A percentile compares a stretch with the other conserved stretches of the same genome.
Conservation (phyloP, 371 early-diverging fungal species). For the Mucor lusitanicus region DNA sequence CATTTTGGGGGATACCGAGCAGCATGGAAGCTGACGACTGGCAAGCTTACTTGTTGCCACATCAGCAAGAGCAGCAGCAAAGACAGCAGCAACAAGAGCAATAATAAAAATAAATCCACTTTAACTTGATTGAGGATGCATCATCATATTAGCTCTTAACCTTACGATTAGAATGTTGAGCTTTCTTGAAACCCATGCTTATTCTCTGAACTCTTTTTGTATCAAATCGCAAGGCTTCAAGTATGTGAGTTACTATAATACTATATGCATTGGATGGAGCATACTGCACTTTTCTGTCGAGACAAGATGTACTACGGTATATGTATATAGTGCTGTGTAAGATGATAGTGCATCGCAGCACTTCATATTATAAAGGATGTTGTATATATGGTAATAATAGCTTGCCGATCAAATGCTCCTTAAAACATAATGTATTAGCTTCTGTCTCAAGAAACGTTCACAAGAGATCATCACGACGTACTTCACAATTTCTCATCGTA, state of each 20-base stretch:
- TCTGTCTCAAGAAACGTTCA: background rate
- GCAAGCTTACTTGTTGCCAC: conserved; percentile 30
- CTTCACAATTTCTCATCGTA: background rate
- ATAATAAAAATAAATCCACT: background rate
- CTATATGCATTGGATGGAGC: too few species aligned
- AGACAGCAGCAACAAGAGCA: background rate
- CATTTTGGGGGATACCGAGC: conserved; percentile 50
- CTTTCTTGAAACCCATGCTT: background rate
- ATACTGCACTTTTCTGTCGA: too few species aligned
- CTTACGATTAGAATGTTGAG: background rate
- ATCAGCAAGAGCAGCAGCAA: conserved; percentile 4
- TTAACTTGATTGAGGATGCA: background rate
- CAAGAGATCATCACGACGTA: background rate
- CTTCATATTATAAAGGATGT: too few species aligned
- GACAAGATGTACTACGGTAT: too few species aligned
- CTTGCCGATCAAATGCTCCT: background rate
- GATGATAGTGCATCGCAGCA: too few species aligned
- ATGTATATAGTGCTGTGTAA: too few species aligned
- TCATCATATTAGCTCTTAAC: background rate
- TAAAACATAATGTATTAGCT: background rate
- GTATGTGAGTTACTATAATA: too few species aligned
- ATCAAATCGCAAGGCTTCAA: too few species aligned
- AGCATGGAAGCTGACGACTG: conserved; percentile 42
- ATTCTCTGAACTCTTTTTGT: too few species aligned
- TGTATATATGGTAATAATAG: background rate